Evolutionary conservation across 208 protist species (phyloP).

Genomic region (Jaenimonas drosophilae): DNA sequence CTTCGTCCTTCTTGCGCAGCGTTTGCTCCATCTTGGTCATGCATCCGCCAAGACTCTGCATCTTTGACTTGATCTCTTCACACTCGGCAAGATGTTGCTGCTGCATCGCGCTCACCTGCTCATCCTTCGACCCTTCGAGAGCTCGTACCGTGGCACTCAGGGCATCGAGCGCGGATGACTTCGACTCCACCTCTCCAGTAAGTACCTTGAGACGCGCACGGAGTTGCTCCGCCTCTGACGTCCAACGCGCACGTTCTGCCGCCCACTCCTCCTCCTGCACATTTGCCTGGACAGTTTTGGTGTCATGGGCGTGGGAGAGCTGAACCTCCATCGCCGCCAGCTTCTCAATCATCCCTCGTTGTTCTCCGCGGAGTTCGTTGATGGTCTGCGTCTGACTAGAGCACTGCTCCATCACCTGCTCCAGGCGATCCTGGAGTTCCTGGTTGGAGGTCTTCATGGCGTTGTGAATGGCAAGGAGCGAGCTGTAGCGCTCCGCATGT

Average conservation of each 20-base stretch:
- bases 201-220: conserved; percentile 1
- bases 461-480: conserved; percentile 19
- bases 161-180: not conserved
- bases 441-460: conserved; percentile 8
- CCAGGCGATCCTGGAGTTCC: conserved; percentile 15
- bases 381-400: conserved; percentile 16
- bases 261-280: conserved; percentile 12
- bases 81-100: conserved; percentile 9
- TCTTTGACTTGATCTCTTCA: conserved; percentile 6
- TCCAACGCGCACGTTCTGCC: conserved; percentile 8
- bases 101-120: not conserved
- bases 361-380: conserved; percentile 15
- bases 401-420: conserved; percentile 9
- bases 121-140: conserved; percentile 2
- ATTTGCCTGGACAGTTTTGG: conserved; percentile 16
- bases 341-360: conserved; percentile 22
- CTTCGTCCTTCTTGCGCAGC: conserved; percentile 9
- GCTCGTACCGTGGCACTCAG: not conserved
- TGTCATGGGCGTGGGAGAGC: conserved; percentile 41
- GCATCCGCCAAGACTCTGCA: conserved; percentile 9
- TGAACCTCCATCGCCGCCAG: conserved; percentile 28
- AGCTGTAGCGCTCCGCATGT: conserved; percentile 28
- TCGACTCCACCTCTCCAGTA: not conserved
- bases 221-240: too few species aligned
- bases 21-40: conserved; percentile 13